A percentile compares a stretch with the other conserved stretches of the same genome.
Conservation (phyloP, 441 rosid species). For the Populus hybrid region DNA sequence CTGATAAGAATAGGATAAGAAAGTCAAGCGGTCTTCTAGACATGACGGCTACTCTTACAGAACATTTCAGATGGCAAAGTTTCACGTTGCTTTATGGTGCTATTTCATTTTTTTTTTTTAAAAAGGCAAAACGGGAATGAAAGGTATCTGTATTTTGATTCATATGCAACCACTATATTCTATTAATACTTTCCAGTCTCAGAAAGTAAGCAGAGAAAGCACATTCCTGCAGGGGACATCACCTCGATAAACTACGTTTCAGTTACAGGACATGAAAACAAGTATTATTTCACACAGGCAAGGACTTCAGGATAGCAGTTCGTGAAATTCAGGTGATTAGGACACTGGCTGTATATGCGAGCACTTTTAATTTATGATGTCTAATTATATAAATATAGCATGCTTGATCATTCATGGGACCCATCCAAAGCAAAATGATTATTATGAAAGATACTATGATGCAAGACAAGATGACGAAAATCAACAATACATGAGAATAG, state of each 20-base stretch:
- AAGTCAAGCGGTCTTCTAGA: not conserved
- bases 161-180: not conserved
- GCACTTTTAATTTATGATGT: too few relatives aligned
- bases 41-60: not conserved
- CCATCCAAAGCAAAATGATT: not conserved
- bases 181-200: too few relatives aligned
- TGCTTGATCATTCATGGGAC: not conserved
- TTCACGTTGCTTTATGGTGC: not conserved
- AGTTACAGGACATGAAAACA: too few relatives aligned
- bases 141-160: not conserved
- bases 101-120: not conserved
- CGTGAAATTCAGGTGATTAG: too few relatives aligned
- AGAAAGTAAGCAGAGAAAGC: too few relatives aligned
- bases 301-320: too few relatives aligned
- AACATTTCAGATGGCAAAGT: not conserved
- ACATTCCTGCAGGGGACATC: too few relatives aligned
- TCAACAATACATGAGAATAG: too few relatives aligned
- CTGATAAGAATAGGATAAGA: not conserved
- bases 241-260: too few relatives aligned
- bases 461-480: too few relatives aligned
- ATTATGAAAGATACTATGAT: not conserved
- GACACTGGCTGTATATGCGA: too few relatives aligned
- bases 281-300: too few relatives aligned
- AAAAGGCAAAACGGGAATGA: not conserved
- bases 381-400: not conserved